These are phyloP conservation scores for Sporothrix schenckii DNA, from an alignment of 2,329 filamentous ascomycete genomes.

Conservation along the genomic window DNA sequence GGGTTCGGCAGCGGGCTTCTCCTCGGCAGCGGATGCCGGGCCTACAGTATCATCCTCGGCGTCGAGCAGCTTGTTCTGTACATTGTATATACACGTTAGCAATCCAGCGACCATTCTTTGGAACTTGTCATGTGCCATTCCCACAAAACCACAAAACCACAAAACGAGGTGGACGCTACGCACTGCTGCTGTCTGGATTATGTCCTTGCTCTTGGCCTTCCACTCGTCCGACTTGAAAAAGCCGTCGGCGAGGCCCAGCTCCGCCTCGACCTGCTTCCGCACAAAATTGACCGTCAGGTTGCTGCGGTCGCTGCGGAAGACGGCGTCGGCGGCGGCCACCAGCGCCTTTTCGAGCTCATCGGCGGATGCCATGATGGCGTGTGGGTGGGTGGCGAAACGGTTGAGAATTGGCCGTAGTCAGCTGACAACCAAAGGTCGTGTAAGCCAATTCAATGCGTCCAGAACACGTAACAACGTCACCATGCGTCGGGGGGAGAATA, in stretches of 20 bases:
- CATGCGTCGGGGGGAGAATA: too few relatives aligned
- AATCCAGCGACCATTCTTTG: background rate
- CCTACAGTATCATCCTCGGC: conserved; percentile 24
- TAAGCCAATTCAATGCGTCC: background rate
- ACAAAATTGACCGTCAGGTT: conserved; percentile 60
- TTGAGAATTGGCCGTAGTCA: too few relatives aligned
- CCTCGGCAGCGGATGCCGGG: conserved; percentile 10
- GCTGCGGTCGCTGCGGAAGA: conserved; percentile 52
- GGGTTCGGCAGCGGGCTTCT: background rate
- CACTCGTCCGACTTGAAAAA: conserved; percentile 57
- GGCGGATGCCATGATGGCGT: background rate
- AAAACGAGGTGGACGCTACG: conserved; percentile 38
- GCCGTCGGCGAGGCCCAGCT: conserved; percentile 52
- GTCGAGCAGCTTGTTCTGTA: conserved; percentile 30
- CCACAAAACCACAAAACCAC: too few relatives aligned
- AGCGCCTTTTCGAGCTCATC: conserved; percentile 50
- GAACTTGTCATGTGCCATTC: too few relatives aligned
- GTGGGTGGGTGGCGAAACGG: background rate
- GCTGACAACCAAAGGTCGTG: too few relatives aligned
- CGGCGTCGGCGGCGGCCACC: conserved; percentile 50
- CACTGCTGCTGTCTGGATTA: conserved; percentile 62
- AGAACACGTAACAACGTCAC: background rate
- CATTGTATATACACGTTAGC: background rate
- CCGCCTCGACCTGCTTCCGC: conserved; percentile 56
- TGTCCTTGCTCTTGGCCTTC: conserved; percentile 61